Percentiles rank a stretch among this genome's conserved stretches.
Conservation (phyloP, 768 basidiomycete species). For the Pleurotus eryngii region DNA sequence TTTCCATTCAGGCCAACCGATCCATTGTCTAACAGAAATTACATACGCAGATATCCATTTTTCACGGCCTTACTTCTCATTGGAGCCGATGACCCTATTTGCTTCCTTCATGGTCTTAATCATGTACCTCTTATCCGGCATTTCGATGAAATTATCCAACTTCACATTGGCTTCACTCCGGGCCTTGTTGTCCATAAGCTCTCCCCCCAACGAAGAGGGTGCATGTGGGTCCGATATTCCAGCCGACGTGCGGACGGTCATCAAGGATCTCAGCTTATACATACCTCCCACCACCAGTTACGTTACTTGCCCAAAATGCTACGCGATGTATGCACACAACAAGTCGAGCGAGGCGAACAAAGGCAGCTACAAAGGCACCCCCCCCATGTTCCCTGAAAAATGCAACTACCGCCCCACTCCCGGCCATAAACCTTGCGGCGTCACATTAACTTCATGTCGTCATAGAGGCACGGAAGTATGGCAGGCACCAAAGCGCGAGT, state of each 20-base stretch:
- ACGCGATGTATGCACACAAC: constrained; percentile 15
- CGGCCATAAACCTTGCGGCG: constrained; percentile 14
- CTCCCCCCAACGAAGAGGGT: background rate
- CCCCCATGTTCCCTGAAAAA: constrained; percentile 13
- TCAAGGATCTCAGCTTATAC: constrained; percentile 13
- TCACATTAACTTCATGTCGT: constrained; percentile 2
- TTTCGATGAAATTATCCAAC: constrained; percentile 1
- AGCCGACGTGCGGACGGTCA: constrained; percentile 15
- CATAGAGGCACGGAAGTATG: background rate
- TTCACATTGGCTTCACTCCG: constrained; percentile 6
- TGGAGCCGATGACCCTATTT: constrained; percentile 5
- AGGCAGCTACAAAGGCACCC: no score
- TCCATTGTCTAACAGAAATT: background rate
- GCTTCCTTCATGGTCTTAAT: constrained; percentile 6
- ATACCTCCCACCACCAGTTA: constrained; percentile 16
- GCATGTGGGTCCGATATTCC: constrained; percentile 9
- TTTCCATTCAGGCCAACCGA: background rate
- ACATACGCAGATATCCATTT: background rate
- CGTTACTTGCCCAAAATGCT: constrained; percentile 25
- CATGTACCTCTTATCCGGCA: constrained; percentile 8
- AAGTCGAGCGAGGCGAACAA: no score
- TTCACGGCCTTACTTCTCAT: background rate
- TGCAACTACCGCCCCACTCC: constrained; percentile 16
- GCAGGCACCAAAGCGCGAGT: constrained; percentile 12
- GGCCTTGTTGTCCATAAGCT: background rate